Evolutionary conservation across 495 filamentous ascomycete genomes (phyloP), one percentile per base, ranked within the genome.

Genomic region (Penicillium fimorum): DNA sequence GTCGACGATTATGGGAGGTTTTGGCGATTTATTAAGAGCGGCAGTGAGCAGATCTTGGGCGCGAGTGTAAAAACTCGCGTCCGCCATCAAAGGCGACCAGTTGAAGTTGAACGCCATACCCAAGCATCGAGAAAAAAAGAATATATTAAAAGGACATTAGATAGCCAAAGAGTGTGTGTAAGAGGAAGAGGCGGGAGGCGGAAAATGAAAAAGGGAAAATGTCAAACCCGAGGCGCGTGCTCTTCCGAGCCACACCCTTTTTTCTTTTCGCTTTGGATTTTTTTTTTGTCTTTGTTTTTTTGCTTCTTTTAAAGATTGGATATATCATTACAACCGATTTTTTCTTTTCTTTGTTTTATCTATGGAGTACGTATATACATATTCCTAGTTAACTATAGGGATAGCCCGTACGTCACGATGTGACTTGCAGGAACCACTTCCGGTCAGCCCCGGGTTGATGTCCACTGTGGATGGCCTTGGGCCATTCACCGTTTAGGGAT

Each of bases 101-200:
- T 97, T 98, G 90, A 98, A 97, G 80, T 96, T 97, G 86, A 98
- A 98, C 59, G 94, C 93, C 94, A 98, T 98, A 61, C 62, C 69
- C 57, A 64, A 35, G 67, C 71, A 72, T 75, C 59, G 67, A 70
- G 64, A 66, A 58, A 45, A 57, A 40, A 32, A 32, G 25, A 15
- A 15, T 47, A 25, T 49, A 25, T 49, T 50, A 41, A 5, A 18
- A 25, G n/a, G 11, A 52, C 24, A 40, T 42, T 24, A 32, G 30
- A 18, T 38, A 42, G 25, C 5, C 25, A 27, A 27, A 7, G 25
- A 41, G 37, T 24, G 50, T 45, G 48, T 48, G 35, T 35, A 29
- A 15, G 27, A 52, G 32, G 56, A 32, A 52, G 49, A 49, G 25
- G 29, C 40, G 38, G 37, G 55, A 40, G 50, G 57, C 46, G 50